Evolutionary conservation across 2,329 filamentous ascomycete species (phyloP).

Genomic region (Ophiocordyceps robertsii): DNA sequence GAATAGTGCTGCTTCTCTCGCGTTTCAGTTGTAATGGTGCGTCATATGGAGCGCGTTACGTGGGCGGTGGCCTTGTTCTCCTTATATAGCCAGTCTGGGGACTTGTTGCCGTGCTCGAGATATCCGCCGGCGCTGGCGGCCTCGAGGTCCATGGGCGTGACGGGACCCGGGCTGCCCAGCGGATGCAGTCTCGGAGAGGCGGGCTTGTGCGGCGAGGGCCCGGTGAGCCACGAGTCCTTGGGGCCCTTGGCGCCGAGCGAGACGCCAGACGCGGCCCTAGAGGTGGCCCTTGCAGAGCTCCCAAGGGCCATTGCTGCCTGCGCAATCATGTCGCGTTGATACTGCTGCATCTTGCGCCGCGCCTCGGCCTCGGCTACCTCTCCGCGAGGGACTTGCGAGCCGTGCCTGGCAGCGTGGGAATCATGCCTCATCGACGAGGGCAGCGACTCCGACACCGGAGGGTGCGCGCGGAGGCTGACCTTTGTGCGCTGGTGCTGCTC

Average conservation of each 20-base stretch:
- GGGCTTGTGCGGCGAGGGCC: slow-evolving; percentile 30
- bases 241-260: slow-evolving; percentile 21
- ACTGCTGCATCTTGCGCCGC: slow-evolving; percentile 39
- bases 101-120: slow-evolving; percentile 10
- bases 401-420: slow-evolving; percentile 14
- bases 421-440: slow-evolving; percentile 22
- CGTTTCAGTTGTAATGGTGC: neutral
- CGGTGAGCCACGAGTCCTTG: slow-evolving; percentile 23
- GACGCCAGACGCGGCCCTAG: slow-evolving; percentile 14
- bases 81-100: neutral
- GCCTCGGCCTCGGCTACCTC: slow-evolving; percentile 25
- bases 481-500: slow-evolving; percentile 23
- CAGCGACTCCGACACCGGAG: slow-evolving; percentile 12
- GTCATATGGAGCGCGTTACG: slow-evolving; percentile 1
- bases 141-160: slow-evolving; percentile 47
- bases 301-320: slow-evolving; percentile 35
- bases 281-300: slow-evolving; percentile 11
- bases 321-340: slow-evolving; percentile 47
- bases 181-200: slow-evolving; percentile 35
- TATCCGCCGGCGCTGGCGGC: slow-evolving; percentile 24
- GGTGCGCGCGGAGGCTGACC: slow-evolving; percentile 6
- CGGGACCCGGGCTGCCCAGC: slow-evolving; percentile 43
- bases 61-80: neutral
- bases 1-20: neutral
- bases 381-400: slow-evolving; percentile 3